These are phyloP conservation scores for Fusarium napiforme DNA, from an alignment of 2,329 filamentous ascomycete species.

Conservation along the genomic window DNA sequence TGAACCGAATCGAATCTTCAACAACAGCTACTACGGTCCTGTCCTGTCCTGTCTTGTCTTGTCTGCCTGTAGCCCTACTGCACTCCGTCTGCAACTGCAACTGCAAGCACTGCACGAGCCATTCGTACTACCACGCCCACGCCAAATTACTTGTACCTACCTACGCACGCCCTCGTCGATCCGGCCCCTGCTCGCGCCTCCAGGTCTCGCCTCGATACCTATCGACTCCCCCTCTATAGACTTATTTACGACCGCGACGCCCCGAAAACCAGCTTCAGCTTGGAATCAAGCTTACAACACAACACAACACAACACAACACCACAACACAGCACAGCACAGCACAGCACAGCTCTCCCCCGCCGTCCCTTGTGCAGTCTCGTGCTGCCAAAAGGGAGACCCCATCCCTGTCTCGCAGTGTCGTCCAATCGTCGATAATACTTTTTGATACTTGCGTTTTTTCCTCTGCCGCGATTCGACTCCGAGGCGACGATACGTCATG, in stretches of 20 bases:
- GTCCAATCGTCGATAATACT: conserved; percentile 36
- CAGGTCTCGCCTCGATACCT: conserved; percentile 13
- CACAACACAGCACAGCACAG: not conserved
- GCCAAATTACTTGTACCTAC: not conserved
- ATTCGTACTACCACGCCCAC: conserved; percentile 7
- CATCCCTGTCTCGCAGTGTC: conserved; percentile 24
- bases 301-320: not conserved
- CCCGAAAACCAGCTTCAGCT: conserved; percentile 25
- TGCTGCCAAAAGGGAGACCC: conserved; percentile 27
- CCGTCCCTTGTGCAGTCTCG: conserved; percentile 18
- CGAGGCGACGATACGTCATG: conserved; percentile 50
- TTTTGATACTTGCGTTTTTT: not conserved
- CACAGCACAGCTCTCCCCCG: not conserved
- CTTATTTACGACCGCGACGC: conserved; percentile 7
- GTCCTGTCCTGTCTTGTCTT: not conserved
- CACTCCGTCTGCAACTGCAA: conserved; percentile 1
- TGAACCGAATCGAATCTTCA: conserved; percentile 28
- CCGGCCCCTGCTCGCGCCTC: conserved; percentile 18
- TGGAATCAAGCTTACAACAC: conserved; percentile 18
- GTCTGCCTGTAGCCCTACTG: conserved; percentile 15
- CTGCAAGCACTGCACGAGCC: conserved; percentile 4
- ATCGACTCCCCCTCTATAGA: not conserved
- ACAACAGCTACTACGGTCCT: conserved; percentile 9
- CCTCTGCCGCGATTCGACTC: conserved; percentile 30
- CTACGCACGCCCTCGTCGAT: conserved; percentile 20